These are phyloP conservation scores for Colletotrichum plurivorum DNA, from an alignment of 2,329 filamentous ascomycete genomes.

Conservation along the genomic window DNA sequence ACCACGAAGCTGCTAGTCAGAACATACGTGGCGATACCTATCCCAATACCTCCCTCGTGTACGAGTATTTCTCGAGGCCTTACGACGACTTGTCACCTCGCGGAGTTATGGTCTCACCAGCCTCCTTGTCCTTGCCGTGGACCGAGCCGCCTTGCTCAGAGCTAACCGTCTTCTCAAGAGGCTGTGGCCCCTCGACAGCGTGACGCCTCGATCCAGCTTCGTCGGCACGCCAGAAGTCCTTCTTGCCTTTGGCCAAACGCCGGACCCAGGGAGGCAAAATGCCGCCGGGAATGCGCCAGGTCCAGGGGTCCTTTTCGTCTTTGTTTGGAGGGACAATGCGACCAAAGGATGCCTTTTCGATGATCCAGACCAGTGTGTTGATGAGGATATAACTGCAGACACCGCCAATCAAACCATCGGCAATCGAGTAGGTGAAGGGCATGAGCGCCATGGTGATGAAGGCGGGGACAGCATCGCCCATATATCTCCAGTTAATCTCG, in stretches of 20 bases:
- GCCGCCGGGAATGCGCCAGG: conserved; percentile 81
- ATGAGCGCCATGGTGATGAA: conserved; percentile 88
- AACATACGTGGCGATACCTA: not conserved
- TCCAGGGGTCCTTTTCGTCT: conserved; percentile 84
- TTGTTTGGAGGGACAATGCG: conserved; percentile 82
- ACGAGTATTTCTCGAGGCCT: not conserved
- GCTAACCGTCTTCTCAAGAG: conserved; percentile 43
- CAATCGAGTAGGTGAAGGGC: conserved; percentile 92
- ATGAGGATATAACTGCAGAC: conserved; percentile 83
- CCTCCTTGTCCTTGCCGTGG: conserved; percentile 32
- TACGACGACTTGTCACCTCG: conserved; percentile 21
- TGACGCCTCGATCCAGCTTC: conserved; percentile 43
- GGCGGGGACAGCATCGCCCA: conserved; percentile 86
- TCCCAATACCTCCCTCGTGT: not conserved
- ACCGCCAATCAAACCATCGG: conserved; percentile 86
- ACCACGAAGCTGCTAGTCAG: no score
- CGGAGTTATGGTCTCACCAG: conserved; percentile 37
- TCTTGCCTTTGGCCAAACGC: conserved; percentile 76
- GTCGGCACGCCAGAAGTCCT: conserved; percentile 77
- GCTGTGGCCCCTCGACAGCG: conserved; percentile 29
- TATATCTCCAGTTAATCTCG: conserved; percentile 91
- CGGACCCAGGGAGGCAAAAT: conserved; percentile 81
- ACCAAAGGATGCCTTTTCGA: conserved; percentile 77
- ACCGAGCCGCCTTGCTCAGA: conserved; percentile 38
- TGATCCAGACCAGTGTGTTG: conserved; percentile 78